These are phyloP conservation scores for Epichloe gansuensis DNA, from an alignment of 2,329 filamentous ascomycete species.

Conservation along the genomic window DNA sequence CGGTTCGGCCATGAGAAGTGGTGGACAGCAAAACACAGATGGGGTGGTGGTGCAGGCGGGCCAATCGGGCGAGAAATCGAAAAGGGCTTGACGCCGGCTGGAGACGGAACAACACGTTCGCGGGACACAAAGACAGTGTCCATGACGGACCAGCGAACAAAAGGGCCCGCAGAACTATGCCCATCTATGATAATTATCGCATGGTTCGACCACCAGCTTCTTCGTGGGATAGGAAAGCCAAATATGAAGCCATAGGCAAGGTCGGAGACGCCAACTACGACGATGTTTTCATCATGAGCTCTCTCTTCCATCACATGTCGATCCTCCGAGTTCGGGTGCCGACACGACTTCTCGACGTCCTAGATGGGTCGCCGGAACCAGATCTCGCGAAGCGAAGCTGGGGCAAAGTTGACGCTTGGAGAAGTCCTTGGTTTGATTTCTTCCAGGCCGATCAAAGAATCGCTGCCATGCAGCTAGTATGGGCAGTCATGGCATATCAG, in stretches of 20 bases:
- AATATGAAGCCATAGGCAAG: slow-evolving; percentile 46
- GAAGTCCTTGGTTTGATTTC: slow-evolving; percentile 50
- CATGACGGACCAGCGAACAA: slow-evolving; percentile 22
- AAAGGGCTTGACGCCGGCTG: slow-evolving; percentile 29
- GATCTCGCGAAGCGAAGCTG: slow-evolving; percentile 29
- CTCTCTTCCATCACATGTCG: slow-evolving; percentile 49
- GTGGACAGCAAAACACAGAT: slow-evolving; percentile 49
- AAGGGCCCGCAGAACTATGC: slow-evolving; percentile 41
- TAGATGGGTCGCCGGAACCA: slow-evolving; percentile 33
- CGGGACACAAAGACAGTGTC: slow-evolving; percentile 13
- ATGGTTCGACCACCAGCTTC: slow-evolving; percentile 45
- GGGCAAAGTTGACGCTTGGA: slow-evolving; percentile 41
- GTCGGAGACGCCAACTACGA: slow-evolving; percentile 36
- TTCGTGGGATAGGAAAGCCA: slow-evolving; percentile 48
- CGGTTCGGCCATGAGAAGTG: slow-evolving; percentile 46
- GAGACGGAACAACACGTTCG: slow-evolving; percentile 32
- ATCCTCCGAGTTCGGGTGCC: slow-evolving; percentile 49
- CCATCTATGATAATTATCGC: slow-evolving; percentile 51
- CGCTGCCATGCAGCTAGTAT: slow-evolving; percentile 43
- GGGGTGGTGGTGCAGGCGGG: slow-evolving; percentile 51
- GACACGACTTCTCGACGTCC: slow-evolving; percentile 35
- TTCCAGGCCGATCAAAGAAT: slow-evolving; percentile 42
- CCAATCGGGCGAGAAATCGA: slow-evolving; percentile 51
- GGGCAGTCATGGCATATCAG: slow-evolving; percentile 48
- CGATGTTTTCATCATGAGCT: slow-evolving; percentile 50